Conservation (phyloP, 2,329 filamentous ascomycete species). For the Xylariaceae sp. region DNA sequence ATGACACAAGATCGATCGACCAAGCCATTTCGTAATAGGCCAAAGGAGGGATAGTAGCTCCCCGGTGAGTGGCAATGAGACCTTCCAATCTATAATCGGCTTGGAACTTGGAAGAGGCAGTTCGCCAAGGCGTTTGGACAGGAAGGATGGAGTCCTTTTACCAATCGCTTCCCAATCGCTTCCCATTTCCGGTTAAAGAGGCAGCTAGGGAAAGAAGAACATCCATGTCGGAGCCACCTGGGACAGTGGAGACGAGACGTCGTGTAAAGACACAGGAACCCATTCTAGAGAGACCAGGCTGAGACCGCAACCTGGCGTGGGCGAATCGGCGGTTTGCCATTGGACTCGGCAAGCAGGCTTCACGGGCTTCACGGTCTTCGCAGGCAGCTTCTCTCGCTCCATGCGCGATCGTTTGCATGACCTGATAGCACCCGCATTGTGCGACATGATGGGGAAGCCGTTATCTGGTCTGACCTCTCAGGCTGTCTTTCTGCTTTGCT, state of each 20-base stretch:
- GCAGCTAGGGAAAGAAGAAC: conserved; percentile 6
- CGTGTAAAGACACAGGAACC: conserved; percentile 1
- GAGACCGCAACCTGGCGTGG: not conserved
- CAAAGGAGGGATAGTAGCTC: not conserved
- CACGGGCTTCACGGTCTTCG: not conserved
- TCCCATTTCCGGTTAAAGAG: conserved; percentile 7
- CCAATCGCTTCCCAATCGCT: conserved; percentile 11
- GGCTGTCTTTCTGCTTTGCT: not conserved
- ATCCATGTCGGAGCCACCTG: not conserved
- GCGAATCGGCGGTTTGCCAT: no score
- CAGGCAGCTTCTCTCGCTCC: no score
- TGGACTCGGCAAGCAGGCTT: not conserved
- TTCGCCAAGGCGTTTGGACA: conserved; percentile 4
- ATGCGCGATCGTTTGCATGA: not conserved
- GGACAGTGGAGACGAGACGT: conserved; percentile 10
- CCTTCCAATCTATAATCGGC: not conserved
- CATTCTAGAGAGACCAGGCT: not conserved
- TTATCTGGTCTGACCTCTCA: not conserved
- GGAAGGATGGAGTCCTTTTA: not conserved
- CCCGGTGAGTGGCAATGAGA: conserved; percentile 4
- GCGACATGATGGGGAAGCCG: not conserved
- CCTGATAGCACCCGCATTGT: not conserved
- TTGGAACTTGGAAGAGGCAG: conserved; percentile 5
- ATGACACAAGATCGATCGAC: conserved; percentile 10
- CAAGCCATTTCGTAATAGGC: conserved; percentile 12